Evolutionary conservation across 108 stramenopile genomes (phyloP), one percentile per base, ranked within the genome.

Genomic region (Tribonema minus): DNA sequence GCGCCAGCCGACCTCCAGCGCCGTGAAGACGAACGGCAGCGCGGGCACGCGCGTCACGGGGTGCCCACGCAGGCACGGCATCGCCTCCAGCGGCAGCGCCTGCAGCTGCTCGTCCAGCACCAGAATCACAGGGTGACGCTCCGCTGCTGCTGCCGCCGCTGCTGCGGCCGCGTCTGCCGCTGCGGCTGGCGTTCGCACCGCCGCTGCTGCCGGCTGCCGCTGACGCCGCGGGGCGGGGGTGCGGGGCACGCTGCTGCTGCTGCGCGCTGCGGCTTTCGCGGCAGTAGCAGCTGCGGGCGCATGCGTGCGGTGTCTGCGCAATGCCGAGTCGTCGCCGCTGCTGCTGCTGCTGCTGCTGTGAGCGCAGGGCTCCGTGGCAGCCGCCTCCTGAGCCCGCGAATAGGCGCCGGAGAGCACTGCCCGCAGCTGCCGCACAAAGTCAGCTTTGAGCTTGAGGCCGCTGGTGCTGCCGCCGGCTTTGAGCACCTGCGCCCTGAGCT

Each of bases 31-130:
- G 60, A 92, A 74, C 25, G 91, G 87, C 81, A 96, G 90, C 3
- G 92, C 92, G 4, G 97, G 97, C 32, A 94, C 72, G 60, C 97
- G 89, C 23, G 91, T 92, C 20, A 96, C 92, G 25, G 90, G 62
- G 62, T 85, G 88, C 12, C 77, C 84, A 46, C 73, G 73, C 30
- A 98, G 78, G 40, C 86, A 85, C n/a, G 87, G 85, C 86, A 95
- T 84, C 31, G 90, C 89, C 82, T 98, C 97, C 66, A 93, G 93
- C 29, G 97, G 97, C 85, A 98, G 86, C 15, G 92, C 80, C 28
- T 96, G 95, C 3, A 98, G 80, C 68, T 92, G 75, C 77, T 98
- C 97, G 70, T 96, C 97, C 25, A 98, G 84, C 54, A 96, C 85
- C 5, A 98, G 87, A 32, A 98, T 40, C 39, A 87, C 70, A 68